Conservation (phyloP, 768 basidiomycete genomes). For the Serendipita sp. region DNA sequence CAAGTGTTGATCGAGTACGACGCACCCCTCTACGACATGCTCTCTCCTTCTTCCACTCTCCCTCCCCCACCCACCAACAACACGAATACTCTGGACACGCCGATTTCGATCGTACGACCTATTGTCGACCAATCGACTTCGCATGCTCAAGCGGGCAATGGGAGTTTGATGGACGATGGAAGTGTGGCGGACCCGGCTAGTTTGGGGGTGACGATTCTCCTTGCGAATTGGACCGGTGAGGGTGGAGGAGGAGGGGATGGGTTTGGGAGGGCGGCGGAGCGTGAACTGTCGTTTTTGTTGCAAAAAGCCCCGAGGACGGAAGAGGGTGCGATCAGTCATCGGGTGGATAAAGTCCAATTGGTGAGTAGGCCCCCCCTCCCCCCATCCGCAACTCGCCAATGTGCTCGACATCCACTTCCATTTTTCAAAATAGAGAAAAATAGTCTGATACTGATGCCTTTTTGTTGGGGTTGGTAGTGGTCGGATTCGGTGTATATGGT, state of each 20-base stretch:
- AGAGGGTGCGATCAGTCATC: conserved; percentile 75
- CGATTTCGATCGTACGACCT: conserved; percentile 29
- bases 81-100: not conserved
- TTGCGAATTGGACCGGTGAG: conserved; percentile 38
- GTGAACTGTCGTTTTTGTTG: conserved; percentile 51
- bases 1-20: conserved; percentile 37
- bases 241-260: conserved; percentile 28
- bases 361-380: no score
- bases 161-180: conserved; percentile 27
- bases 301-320: conserved; percentile 34
- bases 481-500: conserved; percentile 75
- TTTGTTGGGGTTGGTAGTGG: no score
- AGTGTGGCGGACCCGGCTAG: conserved; percentile 68
- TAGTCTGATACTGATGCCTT: no score
- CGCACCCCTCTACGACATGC: conserved; percentile 31
- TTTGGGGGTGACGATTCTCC: conserved; percentile 53
- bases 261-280: conserved; percentile 46
- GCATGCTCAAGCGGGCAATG: not conserved
- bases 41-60: conserved; percentile 26
- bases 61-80: no score
- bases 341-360: conserved; percentile 48
- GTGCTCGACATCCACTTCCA: no score
- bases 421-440: no score
- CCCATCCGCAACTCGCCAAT: no score
- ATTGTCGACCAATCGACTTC: conserved; percentile 23